Percentiles rank a stretch among this genome's conserved stretches.
Evolutionary conservation across 768 basidiomycete genomes (phyloP).

Genomic region (Boletus reticuloceps): DNA sequence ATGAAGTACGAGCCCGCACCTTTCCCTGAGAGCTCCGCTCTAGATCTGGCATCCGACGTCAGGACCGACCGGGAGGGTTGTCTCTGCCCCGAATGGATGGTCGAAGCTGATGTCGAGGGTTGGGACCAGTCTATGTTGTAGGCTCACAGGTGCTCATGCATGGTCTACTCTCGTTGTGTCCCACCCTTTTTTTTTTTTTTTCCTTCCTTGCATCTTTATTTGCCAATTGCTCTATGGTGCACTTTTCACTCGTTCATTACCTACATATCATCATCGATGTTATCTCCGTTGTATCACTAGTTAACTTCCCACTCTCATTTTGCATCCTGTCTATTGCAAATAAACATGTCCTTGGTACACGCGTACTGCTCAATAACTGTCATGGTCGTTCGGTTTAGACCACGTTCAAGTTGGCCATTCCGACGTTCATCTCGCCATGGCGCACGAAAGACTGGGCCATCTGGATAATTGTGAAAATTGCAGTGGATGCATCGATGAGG

Average conservation of each 20-base stretch:
- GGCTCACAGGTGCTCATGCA: neutral
- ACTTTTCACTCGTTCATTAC: neutral
- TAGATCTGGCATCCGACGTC: neutral
- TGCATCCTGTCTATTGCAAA: neutral
- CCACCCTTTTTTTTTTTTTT: neutral
- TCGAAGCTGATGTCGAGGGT: conserved; percentile 10
- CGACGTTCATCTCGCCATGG: no score
- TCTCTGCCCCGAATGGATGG: conserved; percentile 26
- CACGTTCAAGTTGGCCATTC: no score
- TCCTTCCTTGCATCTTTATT: neutral
- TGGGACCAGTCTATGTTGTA: conserved; percentile 8
- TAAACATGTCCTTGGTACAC: no score
- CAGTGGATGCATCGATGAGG: no score
- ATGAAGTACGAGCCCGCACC: neutral
- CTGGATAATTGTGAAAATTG: no score
- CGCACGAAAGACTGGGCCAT: no score
- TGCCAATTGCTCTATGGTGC: neutral
- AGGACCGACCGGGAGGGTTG: conserved; percentile 7
- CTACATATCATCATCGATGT: neutral
- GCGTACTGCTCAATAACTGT: no score
- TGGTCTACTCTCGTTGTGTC: neutral
- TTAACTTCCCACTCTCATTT: neutral
- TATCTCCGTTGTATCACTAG: conserved; percentile 4
- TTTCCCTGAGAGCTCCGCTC: neutral
- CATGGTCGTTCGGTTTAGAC: no score